These are phyloP conservation scores for Ambrosiella beaveri DNA, from an alignment of 2,329 filamentous ascomycete genomes.

Conservation along the genomic window DNA sequence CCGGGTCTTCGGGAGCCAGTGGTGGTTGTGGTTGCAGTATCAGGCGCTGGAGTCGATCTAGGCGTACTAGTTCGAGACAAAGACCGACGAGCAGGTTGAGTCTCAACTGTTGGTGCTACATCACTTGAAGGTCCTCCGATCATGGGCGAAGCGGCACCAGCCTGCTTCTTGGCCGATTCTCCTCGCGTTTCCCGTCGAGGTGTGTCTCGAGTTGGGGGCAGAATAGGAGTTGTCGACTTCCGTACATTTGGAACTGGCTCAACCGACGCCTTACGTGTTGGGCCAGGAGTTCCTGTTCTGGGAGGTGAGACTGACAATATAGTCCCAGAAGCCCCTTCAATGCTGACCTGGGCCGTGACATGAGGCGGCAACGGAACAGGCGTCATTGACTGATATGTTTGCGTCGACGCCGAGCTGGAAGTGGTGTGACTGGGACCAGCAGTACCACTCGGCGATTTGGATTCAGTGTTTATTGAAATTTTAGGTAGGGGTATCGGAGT, in stretches of 20 bases:
- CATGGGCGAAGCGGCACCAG: conserved; percentile 17
- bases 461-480: conserved; percentile 17
- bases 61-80: conserved; percentile 16
- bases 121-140: conserved; percentile 12
- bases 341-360: not conserved
- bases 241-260: not conserved
- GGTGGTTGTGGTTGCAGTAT: conserved; percentile 10
- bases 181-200: conserved; percentile 30
- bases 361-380: conserved; percentile 21
- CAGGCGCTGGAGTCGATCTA: conserved; percentile 21
- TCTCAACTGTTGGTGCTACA: conserved; percentile 16
- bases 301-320: not conserved
- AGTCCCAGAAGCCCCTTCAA: not conserved
- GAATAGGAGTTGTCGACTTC: conserved; percentile 21
- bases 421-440: not conserved
- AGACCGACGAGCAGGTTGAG: not conserved
- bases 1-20: conserved; percentile 27
- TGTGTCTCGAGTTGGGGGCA: conserved; percentile 20
- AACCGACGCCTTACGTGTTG: not conserved
- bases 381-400: conserved; percentile 20
- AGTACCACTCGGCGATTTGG: conserved; percentile 16
- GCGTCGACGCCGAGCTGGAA: not conserved
- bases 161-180: conserved; percentile 22
- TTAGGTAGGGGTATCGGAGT: conserved; percentile 35
- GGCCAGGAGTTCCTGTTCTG: not conserved